Conservation (phyloP, 2,329 filamentous ascomycete genomes). For the Dactylellina haptotyla region DNA sequence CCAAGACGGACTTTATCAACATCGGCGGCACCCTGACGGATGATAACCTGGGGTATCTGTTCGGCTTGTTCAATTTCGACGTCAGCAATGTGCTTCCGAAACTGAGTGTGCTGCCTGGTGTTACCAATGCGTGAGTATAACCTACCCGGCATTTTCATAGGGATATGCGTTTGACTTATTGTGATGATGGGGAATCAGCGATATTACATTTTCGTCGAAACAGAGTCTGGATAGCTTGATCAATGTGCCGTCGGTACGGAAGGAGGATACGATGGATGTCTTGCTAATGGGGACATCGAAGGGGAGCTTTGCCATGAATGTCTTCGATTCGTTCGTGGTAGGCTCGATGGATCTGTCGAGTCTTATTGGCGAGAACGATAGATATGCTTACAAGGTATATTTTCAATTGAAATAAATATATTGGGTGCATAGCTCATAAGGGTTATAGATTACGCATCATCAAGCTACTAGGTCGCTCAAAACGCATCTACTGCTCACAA, state of each 20-base stretch:
- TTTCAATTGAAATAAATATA: not conserved
- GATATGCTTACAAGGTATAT: conserved; percentile 33
- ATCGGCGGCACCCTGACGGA: conserved; percentile 43
- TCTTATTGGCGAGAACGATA: conserved; percentile 55
- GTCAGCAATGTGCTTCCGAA: conserved; percentile 58
- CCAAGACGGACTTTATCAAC: conserved; percentile 50
- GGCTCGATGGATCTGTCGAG: conserved; percentile 58
- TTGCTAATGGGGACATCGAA: conserved; percentile 57
- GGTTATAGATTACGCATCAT: conserved; percentile 56
- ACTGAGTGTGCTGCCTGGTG: conserved; percentile 56
- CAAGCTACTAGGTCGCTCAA: conserved; percentile 56
- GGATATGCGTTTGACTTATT: not conserved
- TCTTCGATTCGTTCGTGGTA: conserved; percentile 59
- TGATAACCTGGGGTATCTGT: conserved; percentile 50
- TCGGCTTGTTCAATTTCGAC: conserved; percentile 51
- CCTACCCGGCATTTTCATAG: not conserved
- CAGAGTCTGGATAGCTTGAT: conserved; percentile 58
- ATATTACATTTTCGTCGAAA: conserved; percentile 58
- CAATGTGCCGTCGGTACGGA: conserved; percentile 57
- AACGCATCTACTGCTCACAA: conserved; percentile 57
- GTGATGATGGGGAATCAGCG: too few species aligned
- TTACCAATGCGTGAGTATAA: conserved; percentile 51
- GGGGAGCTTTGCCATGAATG: conserved; percentile 57
- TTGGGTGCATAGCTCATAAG: not conserved
- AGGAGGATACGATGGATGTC: conserved; percentile 58